Percentiles rank a stretch among this genome's conserved stretches.
phyloP scores from a whole-genome alignment of 495 filamentous ascomycete species.

The Daldinia grandis region DNA sequence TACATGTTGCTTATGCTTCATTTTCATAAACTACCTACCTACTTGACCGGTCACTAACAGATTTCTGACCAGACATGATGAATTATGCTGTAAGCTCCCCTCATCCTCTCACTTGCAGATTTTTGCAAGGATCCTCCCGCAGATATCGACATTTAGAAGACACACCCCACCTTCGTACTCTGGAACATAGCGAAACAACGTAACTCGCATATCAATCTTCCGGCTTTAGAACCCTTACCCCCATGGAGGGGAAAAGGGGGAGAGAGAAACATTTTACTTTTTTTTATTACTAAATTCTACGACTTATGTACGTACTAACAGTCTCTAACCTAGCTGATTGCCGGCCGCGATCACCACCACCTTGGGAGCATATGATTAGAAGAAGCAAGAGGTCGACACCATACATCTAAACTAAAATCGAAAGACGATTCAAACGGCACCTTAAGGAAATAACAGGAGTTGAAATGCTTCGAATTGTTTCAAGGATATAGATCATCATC shows the following conservation, averaged over 20 bases:
- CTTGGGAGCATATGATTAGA: slow-evolving; percentile 47
- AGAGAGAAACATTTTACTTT: background rate
- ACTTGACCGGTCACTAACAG: slow-evolving; percentile 16
- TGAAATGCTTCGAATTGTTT: background rate
- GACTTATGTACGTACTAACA: slow-evolving; percentile 22
- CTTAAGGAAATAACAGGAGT: slow-evolving; percentile 11
- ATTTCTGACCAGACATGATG: slow-evolving; percentile 40
- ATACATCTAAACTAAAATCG: slow-evolving; percentile 31
- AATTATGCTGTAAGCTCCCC: slow-evolving; percentile 45
- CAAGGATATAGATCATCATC: slow-evolving; percentile 5
- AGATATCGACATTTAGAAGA: slow-evolving; percentile 22
- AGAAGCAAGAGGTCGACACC: slow-evolving; percentile 39
- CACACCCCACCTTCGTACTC: background rate
- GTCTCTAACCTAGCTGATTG: slow-evolving; percentile 36
- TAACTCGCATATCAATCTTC: background rate
- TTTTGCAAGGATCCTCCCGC: slow-evolving; percentile 24
- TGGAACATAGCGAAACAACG: background rate
- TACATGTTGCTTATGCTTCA: slow-evolving; percentile 16
- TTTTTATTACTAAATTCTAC: background rate
- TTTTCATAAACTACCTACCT: slow-evolving; percentile 15
- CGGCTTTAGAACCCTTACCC: background rate
- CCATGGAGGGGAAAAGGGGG: background rate
- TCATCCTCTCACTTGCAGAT: slow-evolving; percentile 15
- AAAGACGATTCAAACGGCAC: background rate
- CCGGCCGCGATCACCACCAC: slow-evolving; percentile 39